Evolutionary conservation across 495 filamentous ascomycete genomes (phyloP), one percentile per base, ranked within the genome.

Genomic region (Podospora pseudocomata): DNA sequence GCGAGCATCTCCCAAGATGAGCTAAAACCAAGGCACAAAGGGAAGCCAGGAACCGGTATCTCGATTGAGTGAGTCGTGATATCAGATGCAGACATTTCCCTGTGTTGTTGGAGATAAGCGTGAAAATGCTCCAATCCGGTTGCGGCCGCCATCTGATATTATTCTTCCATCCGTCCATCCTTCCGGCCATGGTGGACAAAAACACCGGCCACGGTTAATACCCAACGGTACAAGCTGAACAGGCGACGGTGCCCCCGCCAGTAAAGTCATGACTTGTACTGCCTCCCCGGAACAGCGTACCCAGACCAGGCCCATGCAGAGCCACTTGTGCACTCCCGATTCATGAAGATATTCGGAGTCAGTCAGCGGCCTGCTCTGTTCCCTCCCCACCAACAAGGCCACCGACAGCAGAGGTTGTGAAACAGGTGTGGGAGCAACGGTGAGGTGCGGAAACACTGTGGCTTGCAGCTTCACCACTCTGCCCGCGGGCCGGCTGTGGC

Each of bases 1-100:
- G 20, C 68, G 49, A 61, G 20, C n/a, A 30, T 62, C 57, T 30
- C 27, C 60, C 68, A 20, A 34, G 20, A 65, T 13, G 53, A 67
- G 34, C 59, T 28, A 61, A 67, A 70, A 70, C 56, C 68, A 70
- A 65, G 69, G 69, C 61, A 70, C 65, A 57, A 39, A 54, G 34
- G 55, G 23, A 23, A 58, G 49, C 26, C 11, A 39, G 7, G 34
- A 19, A 44, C 23, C 13, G 20, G 18, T n/a, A 56, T 44, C 39
- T 49, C 2, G 9, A 49, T 16, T 6, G 53, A 49, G 44, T 23
- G 54, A 28, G 60, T 63, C 56, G 64, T 67, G 69, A 70, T 70
- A 67, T 70, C 65, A 70, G 68, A 61, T 56, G 59, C 39, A 49
- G 32, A 6, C 27, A 62, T 34, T n/a, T 69, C 63, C 56, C 44